Evolutionary conservation across 345 rosid genomes (phyloP), one percentile per base, ranked within the genome.

Genomic region (Ceriops decandra): DNA sequence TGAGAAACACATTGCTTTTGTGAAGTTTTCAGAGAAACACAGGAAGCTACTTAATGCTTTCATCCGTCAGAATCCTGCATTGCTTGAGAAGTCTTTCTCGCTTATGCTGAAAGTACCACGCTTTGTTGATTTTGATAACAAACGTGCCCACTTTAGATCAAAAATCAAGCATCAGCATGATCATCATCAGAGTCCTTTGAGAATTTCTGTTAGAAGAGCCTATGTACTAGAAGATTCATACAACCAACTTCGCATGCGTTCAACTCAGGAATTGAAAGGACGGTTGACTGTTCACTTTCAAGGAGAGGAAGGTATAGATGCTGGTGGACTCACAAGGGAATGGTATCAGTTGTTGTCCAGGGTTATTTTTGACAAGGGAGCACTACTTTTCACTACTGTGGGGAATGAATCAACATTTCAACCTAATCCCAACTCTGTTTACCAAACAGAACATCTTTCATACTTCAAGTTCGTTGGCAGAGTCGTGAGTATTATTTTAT

Each of bases 251-350:
- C 89, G 99, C 42, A 54, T 95, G 97, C 83, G 93, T 68, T 78
- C 95, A 63, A 83, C 85, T 60, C 87, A 82, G 68, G 97, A 95
- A 79, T 74, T 95, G 81, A 95, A 88, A 82, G 99, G 99, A 71
- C 84, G 99, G 77, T 73, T 91, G 75, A 95, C 91, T 51, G 95
- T 95, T 64, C 88, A 91, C 69, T 95, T 95, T 80, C 99, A 95
- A 85, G 96, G 97, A 71, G 97, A 95, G 78, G 96, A 91, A 82
- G 99, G 99, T 60, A 91, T 95, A 72, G 99, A 95, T 85, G 99
- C 99, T 0, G 97, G 99, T 80, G 99, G 99, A 64, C 97, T 95
- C 68, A 91, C 99, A 60, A 88, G 99, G 85, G 99, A 95, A 79
- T 95, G 99, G 99, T 95, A 95, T 81, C 99, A 95, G 79, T 79